These are phyloP conservation scores for Isabelozyma rhagii DNA, from an alignment of 805 yeast species.

Conservation along the genomic window DNA sequence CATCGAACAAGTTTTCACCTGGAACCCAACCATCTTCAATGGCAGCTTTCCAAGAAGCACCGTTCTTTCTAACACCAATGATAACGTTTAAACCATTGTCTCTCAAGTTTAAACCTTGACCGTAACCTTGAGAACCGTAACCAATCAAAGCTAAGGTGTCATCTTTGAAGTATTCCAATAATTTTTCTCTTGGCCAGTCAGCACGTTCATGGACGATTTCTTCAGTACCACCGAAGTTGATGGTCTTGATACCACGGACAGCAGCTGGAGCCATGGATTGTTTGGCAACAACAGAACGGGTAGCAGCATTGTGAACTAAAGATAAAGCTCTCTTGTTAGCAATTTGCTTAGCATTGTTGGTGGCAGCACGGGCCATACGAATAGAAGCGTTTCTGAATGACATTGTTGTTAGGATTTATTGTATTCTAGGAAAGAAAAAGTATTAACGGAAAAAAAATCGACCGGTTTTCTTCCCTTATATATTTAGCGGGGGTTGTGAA, in stretches of 20 bases:
- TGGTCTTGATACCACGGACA: constrained; percentile 90
- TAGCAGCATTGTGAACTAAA: constrained; percentile 42
- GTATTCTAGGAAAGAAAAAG: constrained; percentile 1
- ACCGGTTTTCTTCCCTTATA: not conserved
- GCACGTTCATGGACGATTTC: constrained; percentile 97
- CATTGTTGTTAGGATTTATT: constrained; percentile 18
- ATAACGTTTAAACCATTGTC: constrained; percentile 98
- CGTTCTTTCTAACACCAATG: constrained; percentile 96
- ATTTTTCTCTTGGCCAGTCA: constrained; percentile 99
- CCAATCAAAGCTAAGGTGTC: constrained; percentile 97
- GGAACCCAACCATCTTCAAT: constrained; percentile 99
- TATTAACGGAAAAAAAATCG: not conserved
- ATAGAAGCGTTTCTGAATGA: constrained; percentile 43
- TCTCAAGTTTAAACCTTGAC: constrained; percentile 98
- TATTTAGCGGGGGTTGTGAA: not conserved
- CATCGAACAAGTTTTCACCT: constrained; percentile 96
- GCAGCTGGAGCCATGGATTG: constrained; percentile 46
- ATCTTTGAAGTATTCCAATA: constrained; percentile 93
- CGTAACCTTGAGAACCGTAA: constrained; percentile 99
- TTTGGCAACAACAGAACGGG: constrained; percentile 42
- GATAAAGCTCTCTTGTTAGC: constrained; percentile 68
- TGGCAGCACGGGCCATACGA: constrained; percentile 47
- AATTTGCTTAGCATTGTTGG: constrained; percentile 42
- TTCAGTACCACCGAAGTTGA: constrained; percentile 93
- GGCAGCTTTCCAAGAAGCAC: constrained; percentile 99